phyloP scores from a whole-genome alignment of 495 filamentous ascomycete genomes.

The Aspergillus cavernicola region DNA sequence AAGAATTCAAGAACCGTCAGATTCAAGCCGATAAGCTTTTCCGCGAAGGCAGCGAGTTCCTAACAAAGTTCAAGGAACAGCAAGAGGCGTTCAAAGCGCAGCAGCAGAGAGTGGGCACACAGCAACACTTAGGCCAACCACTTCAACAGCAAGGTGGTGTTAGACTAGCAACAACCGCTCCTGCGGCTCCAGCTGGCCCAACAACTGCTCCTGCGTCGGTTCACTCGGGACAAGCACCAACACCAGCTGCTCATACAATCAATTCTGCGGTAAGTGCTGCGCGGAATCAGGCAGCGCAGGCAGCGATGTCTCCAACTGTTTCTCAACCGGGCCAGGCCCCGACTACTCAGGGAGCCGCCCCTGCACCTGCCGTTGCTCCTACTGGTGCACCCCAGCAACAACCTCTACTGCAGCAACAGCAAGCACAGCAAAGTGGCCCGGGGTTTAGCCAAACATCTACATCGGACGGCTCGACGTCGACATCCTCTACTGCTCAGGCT shows the following conservation, averaged over 20 bases:
- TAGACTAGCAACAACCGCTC: constrained; percentile 8
- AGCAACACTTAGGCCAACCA: constrained; percentile 15
- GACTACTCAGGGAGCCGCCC: constrained; percentile 30
- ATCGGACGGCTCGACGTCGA: constrained; percentile 38
- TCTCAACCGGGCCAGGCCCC: constrained; percentile 38
- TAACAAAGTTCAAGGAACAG: constrained; percentile 47
- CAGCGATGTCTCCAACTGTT: constrained; percentile 37
- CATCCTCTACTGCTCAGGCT: constrained; percentile 39
- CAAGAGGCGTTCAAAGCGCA: constrained; percentile 45
- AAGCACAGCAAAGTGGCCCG: constrained; percentile 32
- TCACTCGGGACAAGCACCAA: constrained; percentile 35
- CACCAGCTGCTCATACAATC: constrained; percentile 49
- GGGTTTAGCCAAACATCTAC: constrained; percentile 37
- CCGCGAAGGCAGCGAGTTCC: constrained; percentile 43
- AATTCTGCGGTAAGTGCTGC: constrained; percentile 53
- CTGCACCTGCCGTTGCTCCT: constrained; percentile 22
- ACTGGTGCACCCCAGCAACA: constrained; percentile 43
- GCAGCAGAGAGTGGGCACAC: constrained; percentile 28
- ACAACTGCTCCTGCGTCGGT: constrained; percentile 24
- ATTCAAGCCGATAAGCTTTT: constrained; percentile 42
- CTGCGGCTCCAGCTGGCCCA: constrained; percentile 18
- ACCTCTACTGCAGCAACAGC: constrained; percentile 42
- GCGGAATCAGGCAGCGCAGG: constrained; percentile 40
- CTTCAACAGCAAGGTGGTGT: constrained; percentile 17
- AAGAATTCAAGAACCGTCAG: constrained; percentile 41